Conservation (phyloP, 441 rosid genomes). For the Populus tomentosa region DNA sequence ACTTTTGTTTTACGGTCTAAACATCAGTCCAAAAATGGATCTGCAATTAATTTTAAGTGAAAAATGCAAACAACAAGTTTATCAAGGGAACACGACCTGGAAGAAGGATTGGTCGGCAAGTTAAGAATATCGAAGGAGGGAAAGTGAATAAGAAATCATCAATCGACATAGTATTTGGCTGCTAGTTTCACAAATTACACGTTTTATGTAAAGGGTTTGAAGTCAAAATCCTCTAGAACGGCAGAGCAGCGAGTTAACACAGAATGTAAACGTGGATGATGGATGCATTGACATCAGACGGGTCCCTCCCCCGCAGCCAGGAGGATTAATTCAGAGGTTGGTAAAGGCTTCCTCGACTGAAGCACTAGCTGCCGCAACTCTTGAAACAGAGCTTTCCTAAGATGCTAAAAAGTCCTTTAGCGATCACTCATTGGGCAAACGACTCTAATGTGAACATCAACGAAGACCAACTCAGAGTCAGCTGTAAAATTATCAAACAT, state of each 20-base stretch:
- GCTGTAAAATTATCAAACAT: not conserved
- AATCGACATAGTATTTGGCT: not conserved
- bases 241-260: not conserved
- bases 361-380: conserved; percentile 43
- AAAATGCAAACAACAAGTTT: not conserved
- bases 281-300: not conserved
- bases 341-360: conserved; percentile 21
- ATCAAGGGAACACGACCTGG: not conserved
- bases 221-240: not conserved
- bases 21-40: not conserved
- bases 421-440: not conserved
- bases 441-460: not conserved
- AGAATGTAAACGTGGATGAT: not conserved
- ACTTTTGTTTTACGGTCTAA: not conserved
- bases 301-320: not conserved
- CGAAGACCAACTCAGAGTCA: not conserved
- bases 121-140: not conserved
- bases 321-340: conserved; percentile 12
- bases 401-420: not conserved
- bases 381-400: conserved; percentile 24
- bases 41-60: not conserved
- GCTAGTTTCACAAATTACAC: not conserved
- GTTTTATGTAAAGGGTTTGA: not conserved
- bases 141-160: not conserved
- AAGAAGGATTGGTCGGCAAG: not conserved